Percentiles rank a stretch among this genome's conserved stretches.
Evolutionary conservation across 1,284 basidiomycete genomes (phyloP).

Genomic region (Vanrija pseudolonga): DNA sequence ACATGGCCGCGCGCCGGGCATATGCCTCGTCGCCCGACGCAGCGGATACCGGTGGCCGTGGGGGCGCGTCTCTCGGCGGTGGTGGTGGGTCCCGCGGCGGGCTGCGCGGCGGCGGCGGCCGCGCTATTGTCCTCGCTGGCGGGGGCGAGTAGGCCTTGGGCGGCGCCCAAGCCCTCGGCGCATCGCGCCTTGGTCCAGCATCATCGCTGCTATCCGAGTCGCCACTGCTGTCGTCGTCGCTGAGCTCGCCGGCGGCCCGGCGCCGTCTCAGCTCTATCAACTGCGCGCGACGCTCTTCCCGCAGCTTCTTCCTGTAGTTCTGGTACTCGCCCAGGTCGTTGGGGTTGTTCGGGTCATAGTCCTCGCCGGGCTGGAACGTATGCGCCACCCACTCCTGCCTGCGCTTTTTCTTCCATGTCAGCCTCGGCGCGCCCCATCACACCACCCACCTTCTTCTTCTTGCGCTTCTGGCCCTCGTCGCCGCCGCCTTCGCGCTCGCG

Average conservation of each 20-base stretch:
- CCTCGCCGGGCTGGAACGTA: constrained; percentile 45
- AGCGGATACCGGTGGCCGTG: constrained; percentile 7
- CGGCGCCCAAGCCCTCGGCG: constrained; percentile 45
- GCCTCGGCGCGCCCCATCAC: background rate
- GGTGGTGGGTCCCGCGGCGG: background rate
- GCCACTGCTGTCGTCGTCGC: constrained; percentile 37
- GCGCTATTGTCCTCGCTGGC: background rate
- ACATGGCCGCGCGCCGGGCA: constrained; percentile 30
- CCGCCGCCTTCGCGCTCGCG: constrained; percentile 18
- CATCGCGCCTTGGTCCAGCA: constrained; percentile 39
- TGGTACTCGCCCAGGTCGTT: constrained; percentile 49
- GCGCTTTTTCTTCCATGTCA: constrained; percentile 4
- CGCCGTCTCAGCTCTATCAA: constrained; percentile 25
- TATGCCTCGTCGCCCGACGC: constrained; percentile 26
- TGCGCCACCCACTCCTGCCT: constrained; percentile 27
- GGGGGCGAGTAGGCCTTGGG: constrained; percentile 37
- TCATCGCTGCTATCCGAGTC: constrained; percentile 45
- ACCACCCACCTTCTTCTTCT: constrained; percentile 38
- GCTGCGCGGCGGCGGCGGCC: background rate
- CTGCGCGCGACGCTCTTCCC: constrained; percentile 32
- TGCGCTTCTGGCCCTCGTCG: constrained; percentile 29
- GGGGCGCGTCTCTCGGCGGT: background rate
- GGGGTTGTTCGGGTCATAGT: constrained; percentile 46
- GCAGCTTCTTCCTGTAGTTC: constrained; percentile 35
- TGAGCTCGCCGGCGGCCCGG: constrained; percentile 27